Conservation (phyloP, 2,329 filamentous ascomycete genomes). For the Drechslerella stenobrocha region DNA sequence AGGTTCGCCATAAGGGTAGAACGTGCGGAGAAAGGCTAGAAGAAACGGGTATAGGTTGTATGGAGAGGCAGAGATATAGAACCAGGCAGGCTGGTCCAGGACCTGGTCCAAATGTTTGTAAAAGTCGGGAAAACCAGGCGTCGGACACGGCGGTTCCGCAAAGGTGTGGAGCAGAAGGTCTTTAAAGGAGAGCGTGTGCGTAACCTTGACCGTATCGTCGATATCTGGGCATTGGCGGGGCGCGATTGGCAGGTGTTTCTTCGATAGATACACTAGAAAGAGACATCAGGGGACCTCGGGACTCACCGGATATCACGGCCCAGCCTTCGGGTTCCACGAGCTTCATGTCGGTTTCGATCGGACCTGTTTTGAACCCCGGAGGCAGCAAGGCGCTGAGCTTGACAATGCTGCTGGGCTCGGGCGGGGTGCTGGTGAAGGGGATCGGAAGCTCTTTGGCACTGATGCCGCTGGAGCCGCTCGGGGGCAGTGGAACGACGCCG, state of each 20-base stretch:
- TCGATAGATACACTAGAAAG: neutral
- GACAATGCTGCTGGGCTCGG: slow-evolving; percentile 16
- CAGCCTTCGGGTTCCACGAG: slow-evolving; percentile 37
- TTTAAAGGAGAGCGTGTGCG: slow-evolving; percentile 74
- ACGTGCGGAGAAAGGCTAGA: slow-evolving; percentile 68
- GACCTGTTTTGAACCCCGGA: slow-evolving; percentile 5
- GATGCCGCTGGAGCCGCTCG: slow-evolving; percentile 34
- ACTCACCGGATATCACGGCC: slow-evolving; percentile 36
- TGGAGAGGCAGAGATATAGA: slow-evolving; percentile 90
- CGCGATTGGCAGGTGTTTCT: neutral
- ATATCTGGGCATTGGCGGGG: slow-evolving; percentile 64
- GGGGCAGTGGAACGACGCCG: slow-evolving; percentile 13
- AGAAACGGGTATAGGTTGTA: slow-evolving; percentile 94
- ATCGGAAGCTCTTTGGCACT: slow-evolving; percentile 30
- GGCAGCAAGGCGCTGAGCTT: slow-evolving; percentile 36
- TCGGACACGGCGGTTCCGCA: slow-evolving; percentile 70
- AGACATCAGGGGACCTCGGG: no score
- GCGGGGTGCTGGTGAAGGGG: slow-evolving; percentile 7
- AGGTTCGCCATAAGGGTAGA: slow-evolving; percentile 77
- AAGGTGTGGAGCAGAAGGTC: slow-evolving; percentile 86
- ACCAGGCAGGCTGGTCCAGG: slow-evolving; percentile 71
- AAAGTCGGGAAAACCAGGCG: slow-evolving; percentile 80
- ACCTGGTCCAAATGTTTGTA: slow-evolving; percentile 69
- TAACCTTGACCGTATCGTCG: slow-evolving; percentile 94
- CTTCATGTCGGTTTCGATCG: slow-evolving; percentile 29